These are phyloP conservation scores for Trichocomaceae sp. DNA, from an alignment of 2,329 filamentous ascomycete species.

Conservation along the genomic window DNA sequence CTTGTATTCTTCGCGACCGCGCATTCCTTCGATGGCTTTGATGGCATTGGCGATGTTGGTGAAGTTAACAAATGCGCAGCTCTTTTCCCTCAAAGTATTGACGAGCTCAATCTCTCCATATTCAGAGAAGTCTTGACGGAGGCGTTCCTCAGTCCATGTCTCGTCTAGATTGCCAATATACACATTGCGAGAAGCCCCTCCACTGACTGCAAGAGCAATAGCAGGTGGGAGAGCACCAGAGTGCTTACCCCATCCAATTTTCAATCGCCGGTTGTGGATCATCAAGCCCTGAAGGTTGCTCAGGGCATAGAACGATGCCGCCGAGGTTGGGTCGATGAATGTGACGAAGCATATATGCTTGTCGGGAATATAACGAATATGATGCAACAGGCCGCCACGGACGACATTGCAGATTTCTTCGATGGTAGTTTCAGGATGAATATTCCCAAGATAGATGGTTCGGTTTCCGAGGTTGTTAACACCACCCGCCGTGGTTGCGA, in stretches of 20 bases:
- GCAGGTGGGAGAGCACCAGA: constrained; percentile 92
- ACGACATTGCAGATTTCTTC: constrained; percentile 99
- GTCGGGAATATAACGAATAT: constrained; percentile 98
- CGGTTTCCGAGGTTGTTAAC: constrained; percentile 97
- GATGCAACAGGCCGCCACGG: constrained; percentile 86
- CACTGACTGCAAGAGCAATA: constrained; percentile 91
- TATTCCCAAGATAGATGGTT: constrained; percentile 97
- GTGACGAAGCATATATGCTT: constrained; percentile 99
- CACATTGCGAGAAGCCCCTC: constrained; percentile 94
- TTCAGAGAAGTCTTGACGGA: constrained; percentile 94
- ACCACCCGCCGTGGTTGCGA: constrained; percentile 91
- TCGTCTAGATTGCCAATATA: constrained; percentile 98
- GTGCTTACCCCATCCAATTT: constrained; percentile 99
- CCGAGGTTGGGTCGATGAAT: constrained; percentile 96
- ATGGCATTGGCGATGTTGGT: constrained; percentile 99
- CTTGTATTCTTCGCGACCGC: constrained; percentile 91
- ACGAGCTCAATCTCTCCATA: constrained; percentile 97
- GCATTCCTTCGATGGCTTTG: constrained; percentile 95
- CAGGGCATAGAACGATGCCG: constrained; percentile 93
- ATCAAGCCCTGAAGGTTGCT: constrained; percentile 97
- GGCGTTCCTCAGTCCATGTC: constrained; percentile 90
- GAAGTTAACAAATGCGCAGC: constrained; percentile 98
- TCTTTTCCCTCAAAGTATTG: constrained; percentile 95
- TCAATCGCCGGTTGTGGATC: constrained; percentile 96
- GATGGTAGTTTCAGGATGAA: constrained; percentile 96